phyloP scores from a whole-genome alignment of 148 eudicot genomes.

The Bassia scoparia region DNA sequence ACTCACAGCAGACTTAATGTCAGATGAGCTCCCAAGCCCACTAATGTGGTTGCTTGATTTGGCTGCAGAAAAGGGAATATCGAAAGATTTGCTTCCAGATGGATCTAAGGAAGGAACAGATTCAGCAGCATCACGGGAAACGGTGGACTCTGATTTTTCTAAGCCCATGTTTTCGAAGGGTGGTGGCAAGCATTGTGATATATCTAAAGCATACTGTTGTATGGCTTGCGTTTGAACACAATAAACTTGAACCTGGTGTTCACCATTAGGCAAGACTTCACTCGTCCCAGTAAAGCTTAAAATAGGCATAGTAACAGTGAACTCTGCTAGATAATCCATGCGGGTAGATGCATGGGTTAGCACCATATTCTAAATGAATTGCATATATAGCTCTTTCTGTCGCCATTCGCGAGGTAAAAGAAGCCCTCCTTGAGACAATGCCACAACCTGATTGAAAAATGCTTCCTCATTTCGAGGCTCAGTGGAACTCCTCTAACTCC shows the following conservation, averaged over 20 bases:
- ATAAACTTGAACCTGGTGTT: slow-evolving; percentile 78
- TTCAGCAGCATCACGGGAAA: slow-evolving; percentile 55
- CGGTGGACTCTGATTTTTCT: slow-evolving; percentile 62
- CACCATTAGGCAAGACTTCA: slow-evolving; percentile 68
- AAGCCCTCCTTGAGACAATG: slow-evolving; percentile 82
- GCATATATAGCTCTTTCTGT: slow-evolving; percentile 95
- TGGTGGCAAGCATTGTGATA: slow-evolving; percentile 88
- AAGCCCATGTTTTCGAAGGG: slow-evolving; percentile 49
- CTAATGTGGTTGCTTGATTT: slow-evolving; percentile 29
- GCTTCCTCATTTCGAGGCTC: slow-evolving; percentile 63
- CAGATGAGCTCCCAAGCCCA: slow-evolving; percentile 40
- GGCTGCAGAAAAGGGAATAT: slow-evolving; percentile 47
- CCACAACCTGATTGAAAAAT: slow-evolving; percentile 88
- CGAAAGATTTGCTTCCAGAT: slow-evolving; percentile 53
- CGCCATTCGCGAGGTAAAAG: slow-evolving; percentile 94
- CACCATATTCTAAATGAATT: slow-evolving; percentile 84
- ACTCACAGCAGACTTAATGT: slow-evolving; percentile 39
- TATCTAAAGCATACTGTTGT: slow-evolving; percentile 95
- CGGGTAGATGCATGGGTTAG: slow-evolving; percentile 69
- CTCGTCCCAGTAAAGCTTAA: slow-evolving; percentile 94
- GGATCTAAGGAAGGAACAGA: slow-evolving; percentile 40
- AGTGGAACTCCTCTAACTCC: slow-evolving; percentile 72
- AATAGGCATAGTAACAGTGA: slow-evolving; percentile 98
- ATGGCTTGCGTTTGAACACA: slow-evolving; percentile 99
- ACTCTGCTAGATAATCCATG: slow-evolving; percentile 93